phyloP scores from a whole-genome alignment of 768 basidiomycete species.

The Mycena polygramma region DNA sequence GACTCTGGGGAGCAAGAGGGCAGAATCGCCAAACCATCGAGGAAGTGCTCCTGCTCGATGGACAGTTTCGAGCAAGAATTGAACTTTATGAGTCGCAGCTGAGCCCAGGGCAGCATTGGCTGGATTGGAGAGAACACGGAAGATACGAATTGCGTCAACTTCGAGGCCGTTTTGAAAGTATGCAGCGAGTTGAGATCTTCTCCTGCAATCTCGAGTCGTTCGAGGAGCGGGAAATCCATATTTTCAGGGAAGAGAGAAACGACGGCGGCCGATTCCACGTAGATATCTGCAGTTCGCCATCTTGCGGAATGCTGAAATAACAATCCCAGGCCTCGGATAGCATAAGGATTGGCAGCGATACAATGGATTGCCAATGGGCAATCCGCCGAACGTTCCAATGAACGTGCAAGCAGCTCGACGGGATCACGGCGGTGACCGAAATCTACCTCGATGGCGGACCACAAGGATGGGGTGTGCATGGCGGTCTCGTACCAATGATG shows the following conservation, averaged over 20 bases:
- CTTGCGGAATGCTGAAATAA: not conserved
- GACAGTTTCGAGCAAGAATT: no score
- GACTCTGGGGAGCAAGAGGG: not conserved
- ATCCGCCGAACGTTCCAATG: no score
- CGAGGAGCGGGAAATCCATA: not conserved
- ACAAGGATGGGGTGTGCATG: not conserved
- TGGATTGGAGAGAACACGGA: no score
- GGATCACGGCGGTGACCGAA: no score
- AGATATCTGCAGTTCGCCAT: not conserved
- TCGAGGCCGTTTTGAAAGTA: not conserved
- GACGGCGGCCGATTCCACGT: not conserved
- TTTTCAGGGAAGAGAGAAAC: not conserved
- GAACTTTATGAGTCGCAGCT: not conserved
- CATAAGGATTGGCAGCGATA: no score
- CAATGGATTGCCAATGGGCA: not conserved
- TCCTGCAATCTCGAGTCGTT: not conserved
- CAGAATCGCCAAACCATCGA: not conserved
- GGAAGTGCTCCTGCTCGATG: no score
- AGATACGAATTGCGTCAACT: not conserved
- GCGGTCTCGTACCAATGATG: not conserved
- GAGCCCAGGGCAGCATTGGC: constrained; percentile 1
- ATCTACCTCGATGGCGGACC: not conserved
- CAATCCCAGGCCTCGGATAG: not conserved
- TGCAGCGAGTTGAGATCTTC: not conserved
- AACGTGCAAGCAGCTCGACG: no score